Evolutionary conservation across 2,329 filamentous ascomycete species (phyloP).

Genomic region (Neofusicoccum umdonicola): DNA sequence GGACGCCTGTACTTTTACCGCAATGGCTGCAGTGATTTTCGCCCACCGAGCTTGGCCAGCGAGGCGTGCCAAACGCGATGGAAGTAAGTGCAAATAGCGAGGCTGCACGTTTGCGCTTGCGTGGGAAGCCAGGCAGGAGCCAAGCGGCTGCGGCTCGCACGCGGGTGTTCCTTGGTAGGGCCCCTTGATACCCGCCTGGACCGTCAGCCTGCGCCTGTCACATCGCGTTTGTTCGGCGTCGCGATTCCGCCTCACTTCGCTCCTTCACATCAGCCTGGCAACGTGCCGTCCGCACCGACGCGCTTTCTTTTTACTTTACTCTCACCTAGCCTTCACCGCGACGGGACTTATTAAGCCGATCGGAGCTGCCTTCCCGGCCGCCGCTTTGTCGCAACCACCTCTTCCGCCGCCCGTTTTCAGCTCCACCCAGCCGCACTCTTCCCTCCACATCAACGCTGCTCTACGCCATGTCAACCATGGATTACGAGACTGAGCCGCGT

Average conservation of each 20-base stretch:
- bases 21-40: constrained; percentile 14
- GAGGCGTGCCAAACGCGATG: neutral
- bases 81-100: neutral
- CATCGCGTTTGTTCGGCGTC: constrained; percentile 13
- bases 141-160: constrained; percentile 9
- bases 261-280: constrained; percentile 14
- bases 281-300: constrained; percentile 11
- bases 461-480: constrained; percentile 49
- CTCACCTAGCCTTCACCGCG: constrained; percentile 8
- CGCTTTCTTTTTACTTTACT: neutral
- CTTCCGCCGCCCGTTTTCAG: constrained; percentile 16
- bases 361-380: constrained; percentile 10
- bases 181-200: constrained; percentile 5
- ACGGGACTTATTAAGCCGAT: constrained; percentile 10
- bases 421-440: constrained; percentile 13
- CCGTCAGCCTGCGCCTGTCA: constrained; percentile 14
- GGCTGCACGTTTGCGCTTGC: constrained; percentile 9
- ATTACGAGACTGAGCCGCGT: constrained; percentile 66
- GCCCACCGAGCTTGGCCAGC: neutral
- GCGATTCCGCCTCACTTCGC: constrained; percentile 10
- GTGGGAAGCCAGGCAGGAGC: neutral
- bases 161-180: constrained; percentile 10
- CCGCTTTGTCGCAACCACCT: constrained; percentile 17
- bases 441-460: neutral
- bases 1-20: constrained; percentile 14